phyloP scores from a whole-genome alignment of 139 green algal genomes.

The Trebouxia sp. region DNA sequence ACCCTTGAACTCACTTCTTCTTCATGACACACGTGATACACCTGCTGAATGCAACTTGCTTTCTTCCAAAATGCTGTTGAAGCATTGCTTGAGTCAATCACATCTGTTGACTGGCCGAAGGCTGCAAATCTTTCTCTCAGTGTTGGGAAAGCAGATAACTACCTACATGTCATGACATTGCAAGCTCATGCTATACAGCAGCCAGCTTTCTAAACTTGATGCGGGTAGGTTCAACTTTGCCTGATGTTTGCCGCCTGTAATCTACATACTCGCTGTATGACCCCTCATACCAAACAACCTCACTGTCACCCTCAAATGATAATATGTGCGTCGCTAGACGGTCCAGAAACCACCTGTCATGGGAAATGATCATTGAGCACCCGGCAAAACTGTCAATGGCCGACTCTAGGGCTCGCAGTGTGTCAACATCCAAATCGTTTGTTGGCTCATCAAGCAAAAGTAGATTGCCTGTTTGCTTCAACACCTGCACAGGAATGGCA shows the following conservation, averaged over 20 bases:
- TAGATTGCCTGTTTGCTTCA: conserved; percentile 80
- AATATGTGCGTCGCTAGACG: conserved; percentile 83
- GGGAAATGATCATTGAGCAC: conserved; percentile 69
- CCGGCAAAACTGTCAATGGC: conserved; percentile 72
- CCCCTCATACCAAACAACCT: conserved; percentile 75
- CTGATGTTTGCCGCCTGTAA: conserved; percentile 54
- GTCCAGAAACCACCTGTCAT: conserved; percentile 86
- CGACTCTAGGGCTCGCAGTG: conserved; percentile 68
- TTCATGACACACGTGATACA: neutral
- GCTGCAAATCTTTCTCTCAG: no score
- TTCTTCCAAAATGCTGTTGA: no score
- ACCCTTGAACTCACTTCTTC: neutral
- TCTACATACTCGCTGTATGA: conserved; percentile 75
- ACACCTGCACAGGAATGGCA: conserved; percentile 23
- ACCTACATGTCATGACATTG: no score
- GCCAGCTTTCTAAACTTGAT: conserved; percentile 84
- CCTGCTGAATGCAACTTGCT: neutral
- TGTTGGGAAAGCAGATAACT: no score
- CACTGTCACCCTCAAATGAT: conserved; percentile 80
- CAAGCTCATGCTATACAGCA: neutral
- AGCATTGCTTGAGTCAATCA: no score
- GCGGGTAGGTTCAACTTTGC: conserved; percentile 54
- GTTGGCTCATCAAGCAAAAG: conserved; percentile 84
- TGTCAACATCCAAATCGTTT: conserved; percentile 92
- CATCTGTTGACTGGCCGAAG: no score